Conservation (phyloP, 2,329 filamentous ascomycete genomes). For the Cadophora malorum region DNA sequence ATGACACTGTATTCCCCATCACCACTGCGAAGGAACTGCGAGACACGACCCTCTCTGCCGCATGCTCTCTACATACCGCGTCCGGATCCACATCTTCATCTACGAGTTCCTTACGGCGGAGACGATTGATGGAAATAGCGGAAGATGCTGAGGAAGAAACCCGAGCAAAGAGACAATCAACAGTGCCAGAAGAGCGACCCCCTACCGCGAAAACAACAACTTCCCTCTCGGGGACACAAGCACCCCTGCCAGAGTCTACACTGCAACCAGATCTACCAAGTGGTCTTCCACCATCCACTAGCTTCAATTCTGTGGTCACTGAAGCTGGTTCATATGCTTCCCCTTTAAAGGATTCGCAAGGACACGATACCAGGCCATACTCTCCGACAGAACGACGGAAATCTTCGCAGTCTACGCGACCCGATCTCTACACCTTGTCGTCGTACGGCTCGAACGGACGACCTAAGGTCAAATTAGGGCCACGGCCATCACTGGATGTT, state of each 20-base stretch:
- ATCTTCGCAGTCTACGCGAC: conserved; percentile 58
- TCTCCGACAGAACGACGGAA: conserved; percentile 41
- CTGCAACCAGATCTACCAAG: conserved; percentile 28
- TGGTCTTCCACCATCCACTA: conserved; percentile 28
- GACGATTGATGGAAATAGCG: conserved; percentile 88
- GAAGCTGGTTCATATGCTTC: conserved; percentile 29
- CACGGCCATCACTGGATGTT: conserved; percentile 77
- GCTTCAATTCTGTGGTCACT: conserved; percentile 28
- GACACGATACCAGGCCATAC: conserved; percentile 14
- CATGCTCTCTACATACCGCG: conserved; percentile 87
- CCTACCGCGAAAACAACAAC: conserved; percentile 38
- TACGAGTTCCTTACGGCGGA: conserved; percentile 76
- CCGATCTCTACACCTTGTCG: conserved; percentile 57
- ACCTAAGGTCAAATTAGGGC: conserved; percentile 87
- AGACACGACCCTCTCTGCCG: conserved; percentile 85
- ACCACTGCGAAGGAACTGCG: conserved; percentile 77
- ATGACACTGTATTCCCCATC: conserved; percentile 85
- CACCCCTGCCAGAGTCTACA: conserved; percentile 27
- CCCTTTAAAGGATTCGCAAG: not conserved
- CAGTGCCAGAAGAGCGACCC: conserved; percentile 54
- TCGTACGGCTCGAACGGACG: conserved; percentile 59
- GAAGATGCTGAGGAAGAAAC: conserved; percentile 78
- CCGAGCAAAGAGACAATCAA: conserved; percentile 64
- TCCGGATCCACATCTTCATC: conserved; percentile 87
- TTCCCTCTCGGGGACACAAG: conserved; percentile 29